Evolutionary conservation across 768 basidiomycete species (phyloP).

Genomic region (Sarcodon aspratus): DNA sequence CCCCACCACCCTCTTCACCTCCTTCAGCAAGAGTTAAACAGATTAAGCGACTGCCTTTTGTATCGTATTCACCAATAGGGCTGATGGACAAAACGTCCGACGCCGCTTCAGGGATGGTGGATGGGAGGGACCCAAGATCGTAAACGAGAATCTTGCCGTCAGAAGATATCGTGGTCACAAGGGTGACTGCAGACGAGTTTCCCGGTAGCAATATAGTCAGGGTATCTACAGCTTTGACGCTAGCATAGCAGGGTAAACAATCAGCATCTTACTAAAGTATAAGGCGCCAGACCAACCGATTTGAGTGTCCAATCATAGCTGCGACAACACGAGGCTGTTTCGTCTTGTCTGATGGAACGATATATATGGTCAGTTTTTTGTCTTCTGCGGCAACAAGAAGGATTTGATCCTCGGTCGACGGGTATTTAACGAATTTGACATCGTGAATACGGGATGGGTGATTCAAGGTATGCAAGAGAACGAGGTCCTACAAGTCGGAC

Average conservation of each 20-base stretch:
- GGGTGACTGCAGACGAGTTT: constrained; percentile 35
- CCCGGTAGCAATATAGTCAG: constrained; percentile 47
- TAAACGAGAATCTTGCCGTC: constrained; percentile 80
- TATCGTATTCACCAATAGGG: constrained; percentile 64
- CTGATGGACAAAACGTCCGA: constrained; percentile 24
- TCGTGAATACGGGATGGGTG: constrained; percentile 84
- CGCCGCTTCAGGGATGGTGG: background rate
- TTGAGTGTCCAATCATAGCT: constrained; percentile 68
- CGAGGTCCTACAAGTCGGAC: constrained; percentile 53
- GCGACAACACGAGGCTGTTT: constrained; percentile 50
- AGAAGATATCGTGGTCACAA: constrained; percentile 74
- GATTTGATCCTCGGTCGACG: constrained; percentile 47
- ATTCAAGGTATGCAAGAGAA: constrained; percentile 54
- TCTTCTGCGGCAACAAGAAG: constrained; percentile 85
- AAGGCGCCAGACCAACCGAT: constrained; percentile 47
- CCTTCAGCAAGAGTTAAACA: constrained; percentile 45
- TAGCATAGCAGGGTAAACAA: constrained; percentile 17
- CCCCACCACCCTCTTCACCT: constrained; percentile 11
- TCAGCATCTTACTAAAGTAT: background rate
- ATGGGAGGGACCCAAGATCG: constrained; percentile 46
- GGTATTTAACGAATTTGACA: constrained; percentile 59
- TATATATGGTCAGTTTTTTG: constrained; percentile 75
- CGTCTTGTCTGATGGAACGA: constrained; percentile 34
- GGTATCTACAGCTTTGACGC: constrained; percentile 74
- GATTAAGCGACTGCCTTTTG: constrained; percentile 78